Evolutionary conservation across 768 basidiomycete genomes (phyloP).

Genomic region (Boletus vermiculosoides): DNA sequence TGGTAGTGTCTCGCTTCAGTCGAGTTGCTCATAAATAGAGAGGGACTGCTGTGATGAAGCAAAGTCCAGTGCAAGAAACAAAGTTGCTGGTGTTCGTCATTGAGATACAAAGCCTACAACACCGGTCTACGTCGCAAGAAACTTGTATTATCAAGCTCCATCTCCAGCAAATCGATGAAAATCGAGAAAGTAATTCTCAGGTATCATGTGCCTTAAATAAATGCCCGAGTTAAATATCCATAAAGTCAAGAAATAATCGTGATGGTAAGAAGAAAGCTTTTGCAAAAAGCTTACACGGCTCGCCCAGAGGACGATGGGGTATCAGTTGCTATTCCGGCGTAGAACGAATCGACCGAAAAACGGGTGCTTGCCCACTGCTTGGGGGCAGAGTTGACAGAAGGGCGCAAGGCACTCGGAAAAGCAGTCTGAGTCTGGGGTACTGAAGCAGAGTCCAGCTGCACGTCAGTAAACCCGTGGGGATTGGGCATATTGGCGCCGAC

Average conservation of each 20-base stretch:
- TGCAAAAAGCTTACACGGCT: constrained; percentile 16
- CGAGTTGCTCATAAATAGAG: too few relatives aligned
- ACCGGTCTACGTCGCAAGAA: constrained; percentile 3
- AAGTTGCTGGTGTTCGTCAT: background rate
- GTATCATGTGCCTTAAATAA: constrained; percentile 1
- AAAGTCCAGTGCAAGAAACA: constrained; percentile 1
- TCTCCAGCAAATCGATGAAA: constrained; percentile 9
- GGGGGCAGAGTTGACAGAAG: constrained; percentile 9
- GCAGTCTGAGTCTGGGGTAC: background rate
- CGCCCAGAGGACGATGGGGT: constrained; percentile 9
- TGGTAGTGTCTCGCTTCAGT: too few relatives aligned
- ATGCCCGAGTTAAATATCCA: constrained; percentile 20
- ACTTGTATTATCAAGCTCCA: background rate
- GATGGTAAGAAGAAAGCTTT: background rate
- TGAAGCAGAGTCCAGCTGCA: constrained; percentile 12
- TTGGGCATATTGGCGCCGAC: constrained; percentile 12
- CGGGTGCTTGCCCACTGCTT: constrained; percentile 14
- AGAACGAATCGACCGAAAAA: constrained; percentile 32
- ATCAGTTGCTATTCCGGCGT: constrained; percentile 20
- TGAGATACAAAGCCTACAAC: constrained; percentile 1
- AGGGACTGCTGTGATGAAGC: background rate
- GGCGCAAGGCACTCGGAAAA: constrained; percentile 16
- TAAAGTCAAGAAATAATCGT: constrained; percentile 8
- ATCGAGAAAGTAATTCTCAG: constrained; percentile 1
- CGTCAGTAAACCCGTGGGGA: constrained; percentile 8